Base-by-base conservation (phyloP, 2,329 filamentous ascomycete species). In the Clonostachys chloroleuca region DNA sequence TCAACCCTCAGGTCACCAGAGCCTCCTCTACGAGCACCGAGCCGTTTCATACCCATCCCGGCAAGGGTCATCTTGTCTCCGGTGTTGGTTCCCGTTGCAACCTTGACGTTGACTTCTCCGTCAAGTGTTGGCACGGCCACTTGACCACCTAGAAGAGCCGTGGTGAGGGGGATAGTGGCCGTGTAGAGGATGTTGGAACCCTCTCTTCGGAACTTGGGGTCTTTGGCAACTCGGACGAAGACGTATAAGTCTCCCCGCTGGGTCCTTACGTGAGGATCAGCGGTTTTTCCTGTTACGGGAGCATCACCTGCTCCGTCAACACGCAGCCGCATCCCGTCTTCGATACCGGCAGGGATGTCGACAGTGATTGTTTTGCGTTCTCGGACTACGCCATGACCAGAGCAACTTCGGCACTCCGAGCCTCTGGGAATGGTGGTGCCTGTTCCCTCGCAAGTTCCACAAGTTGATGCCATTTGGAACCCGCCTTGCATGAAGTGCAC, bases 391-490 rank as follows among this genome's bases (percentile, higher is more conserved):
- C 94, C 94, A 47, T 90, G 83, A 36, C 94, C 94, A 50, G 76
- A 72, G 65, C 94, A 99, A 1, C 82, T 79, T 49, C 77, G 74
- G 68, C 94, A 99, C 60, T 95, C 89, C 12, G 83, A 86, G 41
- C 90, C 90, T 56, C 80, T 82, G 3, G 94, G 91, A 34, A 90
- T 86, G 3, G 80, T 77, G 45, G 84, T 73, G 43, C 94, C 94
- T 41, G 81, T 84, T 4, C 94, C 94, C 45, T 84, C 84, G 64
- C 94, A 99, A 35, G 82, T 72, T 17, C 80, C 77, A 66, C 94
- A 99, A 2, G 91, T 95, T 51, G 89, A 89, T 5, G 89, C 89
- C 86, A 99, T 92, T 71, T 97, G 92, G 71, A 99, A 97, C 20
- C 91, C 92, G 46, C 91, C 91, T 57, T 89, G 84, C 80, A 96